phyloP scores from a whole-genome alignment of 495 filamentous ascomycete species.

The Hypoxylon trugodes region DNA sequence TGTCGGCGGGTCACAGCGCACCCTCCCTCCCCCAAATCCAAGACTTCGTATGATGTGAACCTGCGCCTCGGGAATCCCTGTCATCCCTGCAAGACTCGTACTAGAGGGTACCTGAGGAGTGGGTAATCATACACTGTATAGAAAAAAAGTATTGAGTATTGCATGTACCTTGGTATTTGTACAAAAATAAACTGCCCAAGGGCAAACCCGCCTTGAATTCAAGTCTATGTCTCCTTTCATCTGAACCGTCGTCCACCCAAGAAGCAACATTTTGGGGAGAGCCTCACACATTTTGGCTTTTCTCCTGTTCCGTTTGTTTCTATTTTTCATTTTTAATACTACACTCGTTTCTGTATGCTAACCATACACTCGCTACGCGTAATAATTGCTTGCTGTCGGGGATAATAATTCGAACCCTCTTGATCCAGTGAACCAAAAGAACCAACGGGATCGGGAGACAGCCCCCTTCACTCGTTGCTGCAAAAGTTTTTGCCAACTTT shows the following conservation, averaged over 20 bases:
- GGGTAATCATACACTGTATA: conserved; percentile 31
- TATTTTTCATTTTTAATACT: conserved; percentile 30
- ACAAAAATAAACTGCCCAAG: conserved; percentile 41
- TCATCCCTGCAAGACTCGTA: neutral
- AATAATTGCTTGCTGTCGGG: conserved; percentile 20
- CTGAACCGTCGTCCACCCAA: conserved; percentile 18
- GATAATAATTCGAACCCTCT: conserved; percentile 9
- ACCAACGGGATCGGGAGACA: conserved; percentile 1
- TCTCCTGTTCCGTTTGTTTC: conserved; percentile 29
- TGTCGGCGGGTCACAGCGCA: conserved; percentile 29
- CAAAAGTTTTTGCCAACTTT: conserved; percentile 14
- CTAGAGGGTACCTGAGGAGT: conserved; percentile 17
- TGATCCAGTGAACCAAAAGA: neutral
- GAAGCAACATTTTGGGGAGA: conserved; percentile 29
- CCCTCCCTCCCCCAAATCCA: too few species aligned
- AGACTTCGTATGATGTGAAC: conserved; percentile 38
- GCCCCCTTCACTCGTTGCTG: conserved; percentile 24
- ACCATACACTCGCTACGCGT: conserved; percentile 43
- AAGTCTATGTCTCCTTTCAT: conserved; percentile 40
- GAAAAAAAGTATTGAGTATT: conserved; percentile 15
- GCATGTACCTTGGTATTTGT: conserved; percentile 27
- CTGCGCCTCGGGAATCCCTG: conserved; percentile 38
- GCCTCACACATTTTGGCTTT: conserved; percentile 33
- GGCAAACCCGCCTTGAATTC: conserved; percentile 21
- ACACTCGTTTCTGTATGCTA: conserved; percentile 45